A percentile compares a stretch with the other conserved stretches of the same genome.
phyloP scores from a whole-genome alignment of 306 rosid species.

The Lathyrus aphaca region DNA sequence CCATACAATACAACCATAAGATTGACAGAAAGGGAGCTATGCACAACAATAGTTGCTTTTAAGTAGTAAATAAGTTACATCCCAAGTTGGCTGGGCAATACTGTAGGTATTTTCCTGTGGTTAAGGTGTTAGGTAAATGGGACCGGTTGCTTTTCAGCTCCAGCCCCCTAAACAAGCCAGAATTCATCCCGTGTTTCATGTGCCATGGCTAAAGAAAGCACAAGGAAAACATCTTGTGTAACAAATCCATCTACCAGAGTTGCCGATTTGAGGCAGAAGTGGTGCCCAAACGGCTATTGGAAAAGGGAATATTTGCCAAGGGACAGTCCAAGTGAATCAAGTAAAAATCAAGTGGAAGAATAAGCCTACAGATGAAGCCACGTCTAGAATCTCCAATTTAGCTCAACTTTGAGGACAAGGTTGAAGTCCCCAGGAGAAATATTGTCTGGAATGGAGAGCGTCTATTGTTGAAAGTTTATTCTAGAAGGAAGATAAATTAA shows the following conservation, averaged over 20 bases:
- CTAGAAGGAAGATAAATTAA: neutral
- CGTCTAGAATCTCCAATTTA: neutral
- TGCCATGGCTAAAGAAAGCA: neutral
- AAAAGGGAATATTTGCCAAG: neutral
- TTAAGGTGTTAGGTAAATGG: neutral
- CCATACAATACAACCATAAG: neutral
- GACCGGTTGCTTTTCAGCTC: neutral
- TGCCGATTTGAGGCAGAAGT: neutral
- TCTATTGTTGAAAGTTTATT: neutral
- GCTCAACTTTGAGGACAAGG: conserved; percentile 7
- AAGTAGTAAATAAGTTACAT: neutral
- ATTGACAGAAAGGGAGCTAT: neutral
- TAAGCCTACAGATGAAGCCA: neutral
- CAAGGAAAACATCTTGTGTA: neutral
- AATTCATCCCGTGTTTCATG: neutral
- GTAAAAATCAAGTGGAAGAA: neutral
- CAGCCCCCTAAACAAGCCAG: neutral
- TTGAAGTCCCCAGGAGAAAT: neutral
- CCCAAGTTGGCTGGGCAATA: neutral
- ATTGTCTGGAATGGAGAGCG: neutral
- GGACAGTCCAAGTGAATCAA: neutral
- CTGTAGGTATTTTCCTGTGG: neutral
- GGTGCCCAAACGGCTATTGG: neutral
- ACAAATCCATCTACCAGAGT: neutral
- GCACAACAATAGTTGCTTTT: neutral